Evolutionary conservation across 805 yeast species (phyloP), one percentile per base, ranked within the genome.

Genomic region (Peterozyma toletana): DNA sequence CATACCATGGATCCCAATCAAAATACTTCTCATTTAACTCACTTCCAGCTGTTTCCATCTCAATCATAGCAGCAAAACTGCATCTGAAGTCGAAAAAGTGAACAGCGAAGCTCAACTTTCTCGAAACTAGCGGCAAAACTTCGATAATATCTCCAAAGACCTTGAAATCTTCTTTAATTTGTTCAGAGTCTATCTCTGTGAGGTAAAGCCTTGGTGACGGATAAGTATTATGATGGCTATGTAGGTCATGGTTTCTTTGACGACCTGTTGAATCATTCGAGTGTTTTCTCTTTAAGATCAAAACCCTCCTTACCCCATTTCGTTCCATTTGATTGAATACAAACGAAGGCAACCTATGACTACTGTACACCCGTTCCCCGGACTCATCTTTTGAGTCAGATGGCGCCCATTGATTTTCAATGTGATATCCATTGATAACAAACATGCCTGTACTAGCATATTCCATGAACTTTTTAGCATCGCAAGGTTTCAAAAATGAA

Each of bases 1-100:
- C 86, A 50, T 76, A 86, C 78, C 80, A 73, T 1, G 81, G 60
- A 7, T 68, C 60, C 93, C 93, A 86, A 4, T 66, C 74, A 10
- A 57, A 58, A 52, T 80, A 85, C 50, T 71, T 77, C 4, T 50
- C 50, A 42, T 64, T 54, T 51, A 81, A 51, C 2, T 35, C 43
- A 1, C 75, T 59, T 2, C 60, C 64, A 13, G 39, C 45, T 2
- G 52, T 46, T 37, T 57, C 63, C 13, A 30, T 14, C 15, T 33
- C 39, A 11, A 9, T 60, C 58, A 79, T 81, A 2, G 83, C 87
- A 6, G 57, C 54, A 18, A 85, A 73, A 0, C 93, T 86, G 13
- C 79, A 65, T 33, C 71, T 58, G 4, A 82, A 71, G 51, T 81
- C 81, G 40, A 68, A 70, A 56, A 69, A 86, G 41, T 77, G 79